A percentile compares a stretch with the other conserved stretches of the same genome.
phyloP scores from a whole-genome alignment of 805 yeast species.

The Yamadazyma philogaea region DNA sequence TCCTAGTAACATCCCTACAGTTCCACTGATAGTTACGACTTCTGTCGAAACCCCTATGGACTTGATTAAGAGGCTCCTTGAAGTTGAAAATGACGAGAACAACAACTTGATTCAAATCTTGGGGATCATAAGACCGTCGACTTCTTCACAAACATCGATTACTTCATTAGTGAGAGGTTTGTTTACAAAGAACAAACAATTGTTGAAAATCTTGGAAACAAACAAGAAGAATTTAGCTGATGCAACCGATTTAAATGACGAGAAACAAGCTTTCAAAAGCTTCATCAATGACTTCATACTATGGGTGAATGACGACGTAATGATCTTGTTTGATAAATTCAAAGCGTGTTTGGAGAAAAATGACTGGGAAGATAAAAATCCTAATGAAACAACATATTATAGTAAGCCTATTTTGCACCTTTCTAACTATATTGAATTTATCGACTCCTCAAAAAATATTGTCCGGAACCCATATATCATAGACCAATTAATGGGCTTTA shows the following conservation, averaged over 20 bases:
- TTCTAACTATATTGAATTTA: conserved; percentile 26
- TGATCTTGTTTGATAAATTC: conserved; percentile 35
- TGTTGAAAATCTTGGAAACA: conserved; percentile 11
- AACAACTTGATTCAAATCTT: conserved; percentile 34
- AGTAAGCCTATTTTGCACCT: conserved; percentile 33
- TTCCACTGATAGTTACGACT: conserved; percentile 7
- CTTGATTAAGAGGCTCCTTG: conserved; percentile 16
- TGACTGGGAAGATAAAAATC: conserved; percentile 11
- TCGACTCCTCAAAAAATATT: conserved; percentile 18
- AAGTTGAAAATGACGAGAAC: conserved; percentile 29
- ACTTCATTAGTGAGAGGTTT: conserved; percentile 38
- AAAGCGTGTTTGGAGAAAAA: conserved; percentile 12
- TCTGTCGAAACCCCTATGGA: conserved; percentile 11
- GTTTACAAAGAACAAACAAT: conserved; percentile 32
- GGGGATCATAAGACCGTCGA: conserved; percentile 31
- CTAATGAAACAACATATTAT: conserved; percentile 18
- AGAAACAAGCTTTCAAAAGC: conserved; percentile 28
- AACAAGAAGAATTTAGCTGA: conserved; percentile 4
- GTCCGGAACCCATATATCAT: conserved; percentile 40
- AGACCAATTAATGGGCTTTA: conserved; percentile 24
- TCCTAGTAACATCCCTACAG: not conserved
- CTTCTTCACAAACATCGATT: conserved; percentile 22
- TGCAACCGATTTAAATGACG: conserved; percentile 16
- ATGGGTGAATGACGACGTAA: conserved; percentile 36
- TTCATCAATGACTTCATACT: conserved; percentile 38